These are phyloP conservation scores for Cercis canadensis DNA, from an alignment of 306 rosid species.

Conservation along the genomic window DNA sequence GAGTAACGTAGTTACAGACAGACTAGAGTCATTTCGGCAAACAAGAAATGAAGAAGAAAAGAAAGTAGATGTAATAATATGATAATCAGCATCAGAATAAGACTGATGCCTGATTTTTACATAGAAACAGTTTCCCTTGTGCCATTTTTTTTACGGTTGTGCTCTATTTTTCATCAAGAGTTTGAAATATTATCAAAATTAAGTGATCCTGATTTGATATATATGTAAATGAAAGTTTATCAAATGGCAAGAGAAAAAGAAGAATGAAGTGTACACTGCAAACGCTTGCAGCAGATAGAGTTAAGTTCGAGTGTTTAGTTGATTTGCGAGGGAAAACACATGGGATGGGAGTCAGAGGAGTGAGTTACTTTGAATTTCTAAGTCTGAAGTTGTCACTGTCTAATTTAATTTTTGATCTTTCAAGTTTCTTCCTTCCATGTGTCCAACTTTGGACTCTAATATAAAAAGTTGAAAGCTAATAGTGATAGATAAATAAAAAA, in stretches of 20 bases:
- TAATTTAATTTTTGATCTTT: slow-evolving; percentile 13
- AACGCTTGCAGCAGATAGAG: too few species aligned
- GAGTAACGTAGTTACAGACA: neutral
- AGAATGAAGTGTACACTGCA: too few species aligned
- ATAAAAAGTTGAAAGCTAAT: slow-evolving; percentile 17
- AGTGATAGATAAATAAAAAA: slow-evolving; percentile 25
- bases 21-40: neutral
- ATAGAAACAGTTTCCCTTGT: too few species aligned
- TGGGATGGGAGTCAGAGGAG: neutral
- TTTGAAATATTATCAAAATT: too few species aligned
- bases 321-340: slow-evolving; percentile 12
- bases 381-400: slow-evolving; percentile 38
- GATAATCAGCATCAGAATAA: neutral
- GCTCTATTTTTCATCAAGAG: too few species aligned
- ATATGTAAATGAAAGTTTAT: too few species aligned
- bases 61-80: neutral
- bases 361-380: slow-evolving; percentile 24
- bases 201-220: too few species aligned
- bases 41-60: neutral
- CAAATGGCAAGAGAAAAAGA: too few species aligned
- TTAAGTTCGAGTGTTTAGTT: too few species aligned
- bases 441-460: neutral
- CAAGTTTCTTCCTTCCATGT: slow-evolving; percentile 32
- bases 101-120: slow-evolving; percentile 11
- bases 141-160: too few species aligned